A percentile compares a stretch with the other conserved stretches of the same genome.
These are phyloP conservation scores for Alisma plantagoaquatica DNA, from an alignment of 106 monocot genomes.

Conservation along the genomic window DNA sequence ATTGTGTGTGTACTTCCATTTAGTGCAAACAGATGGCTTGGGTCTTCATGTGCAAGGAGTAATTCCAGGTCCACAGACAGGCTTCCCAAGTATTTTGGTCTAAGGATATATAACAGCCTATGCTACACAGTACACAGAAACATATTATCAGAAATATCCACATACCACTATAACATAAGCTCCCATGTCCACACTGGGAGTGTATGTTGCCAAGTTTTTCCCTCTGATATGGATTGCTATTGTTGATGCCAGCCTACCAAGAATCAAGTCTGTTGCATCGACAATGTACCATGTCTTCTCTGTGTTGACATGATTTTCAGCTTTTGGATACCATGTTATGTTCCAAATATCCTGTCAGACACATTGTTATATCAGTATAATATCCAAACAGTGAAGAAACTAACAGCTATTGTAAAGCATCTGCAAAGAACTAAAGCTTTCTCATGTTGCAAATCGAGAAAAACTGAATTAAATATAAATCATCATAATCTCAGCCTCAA, in stretches of 20 bases:
- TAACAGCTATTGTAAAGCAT: background rate
- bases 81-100: no score
- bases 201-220: conserved; percentile 76
- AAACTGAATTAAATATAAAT: background rate
- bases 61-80: no score
- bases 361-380: background rate
- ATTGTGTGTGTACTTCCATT: no score
- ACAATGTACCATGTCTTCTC: conserved; percentile 96
- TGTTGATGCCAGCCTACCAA: conserved; percentile 73
- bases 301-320: conserved; percentile 70
- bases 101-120: no score
- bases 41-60: no score
- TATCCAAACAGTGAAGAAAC: background rate
- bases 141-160: background rate
- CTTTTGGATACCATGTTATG: conserved; percentile 96
- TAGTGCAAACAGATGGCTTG: no score
- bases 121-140: background rate
- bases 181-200: conserved; percentile 95
- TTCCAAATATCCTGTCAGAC: conserved; percentile 80
- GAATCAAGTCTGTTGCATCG: conserved; percentile 84
- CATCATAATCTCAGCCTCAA: background rate
- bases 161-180: conserved; percentile 94
- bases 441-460: background rate
- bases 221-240: conserved; percentile 86
- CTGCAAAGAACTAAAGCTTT: background rate